A percentile compares a stretch with the other conserved stretches of the same genome.
Conservation (phyloP, 257 asterid genomes). For the Nicotiana attenuata region DNA sequence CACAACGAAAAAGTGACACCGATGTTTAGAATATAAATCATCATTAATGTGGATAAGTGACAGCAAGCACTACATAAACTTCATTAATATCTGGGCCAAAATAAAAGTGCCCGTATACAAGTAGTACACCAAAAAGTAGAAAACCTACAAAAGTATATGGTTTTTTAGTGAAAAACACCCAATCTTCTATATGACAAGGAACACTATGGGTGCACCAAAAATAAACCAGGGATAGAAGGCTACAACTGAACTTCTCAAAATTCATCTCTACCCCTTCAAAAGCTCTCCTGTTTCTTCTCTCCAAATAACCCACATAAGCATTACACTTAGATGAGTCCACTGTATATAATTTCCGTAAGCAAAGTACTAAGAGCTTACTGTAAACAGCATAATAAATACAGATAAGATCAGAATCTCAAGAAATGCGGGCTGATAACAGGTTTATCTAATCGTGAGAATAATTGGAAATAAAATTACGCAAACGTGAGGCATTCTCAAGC, state of each 20-base stretch:
- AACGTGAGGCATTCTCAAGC: background rate
- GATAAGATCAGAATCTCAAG: background rate
- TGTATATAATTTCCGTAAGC: background rate
- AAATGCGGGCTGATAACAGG: background rate
- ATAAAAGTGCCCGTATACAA: no score
- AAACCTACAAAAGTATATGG: no score
- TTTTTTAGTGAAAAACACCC: no score
- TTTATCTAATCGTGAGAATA: background rate
- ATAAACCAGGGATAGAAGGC: no score
- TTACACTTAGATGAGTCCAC: background rate
- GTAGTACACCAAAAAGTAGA: no score
- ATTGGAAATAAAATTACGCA: background rate
- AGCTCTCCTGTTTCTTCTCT: no score
- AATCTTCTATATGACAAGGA: no score
- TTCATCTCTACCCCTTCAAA: no score
- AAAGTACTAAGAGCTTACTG: background rate
- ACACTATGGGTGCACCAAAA: no score
- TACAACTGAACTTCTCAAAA: no score
- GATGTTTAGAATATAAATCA: background rate
- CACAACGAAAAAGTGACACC: background rate
- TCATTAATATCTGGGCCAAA: no score
- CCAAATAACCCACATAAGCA: background rate
- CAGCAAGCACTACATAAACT: background rate
- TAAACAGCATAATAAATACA: background rate
- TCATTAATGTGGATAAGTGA: background rate